These are phyloP conservation scores for Colletotrichum orchidophilum DNA, from an alignment of 2,329 filamentous ascomycete genomes.

Conservation along the genomic window DNA sequence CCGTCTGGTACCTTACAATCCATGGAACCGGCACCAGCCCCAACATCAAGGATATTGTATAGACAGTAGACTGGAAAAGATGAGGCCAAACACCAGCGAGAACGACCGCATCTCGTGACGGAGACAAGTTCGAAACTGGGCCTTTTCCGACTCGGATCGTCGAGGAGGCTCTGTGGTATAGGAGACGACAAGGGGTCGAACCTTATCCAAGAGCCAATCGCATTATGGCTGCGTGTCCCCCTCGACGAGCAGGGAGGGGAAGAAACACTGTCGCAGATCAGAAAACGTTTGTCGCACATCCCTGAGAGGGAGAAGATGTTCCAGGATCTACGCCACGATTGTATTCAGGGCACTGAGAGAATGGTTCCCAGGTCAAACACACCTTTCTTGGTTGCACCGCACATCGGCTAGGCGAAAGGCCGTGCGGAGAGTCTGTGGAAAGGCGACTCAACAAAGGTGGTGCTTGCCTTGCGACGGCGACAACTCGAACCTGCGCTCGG, in stretches of 20 bases:
- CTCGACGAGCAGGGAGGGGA: background rate
- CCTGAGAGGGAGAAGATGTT: constrained; percentile 12
- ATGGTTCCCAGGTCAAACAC: constrained; percentile 11
- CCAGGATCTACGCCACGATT: constrained; percentile 31
- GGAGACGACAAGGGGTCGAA: background rate
- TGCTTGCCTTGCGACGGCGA: background rate
- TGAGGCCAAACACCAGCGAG: constrained; percentile 31
- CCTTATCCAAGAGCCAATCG: constrained; percentile 23
- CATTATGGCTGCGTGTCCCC: constrained; percentile 1
- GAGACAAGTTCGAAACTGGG: constrained; percentile 27
- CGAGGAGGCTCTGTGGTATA: constrained; percentile 24
- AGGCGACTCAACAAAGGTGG: background rate
- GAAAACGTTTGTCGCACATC: constrained; percentile 29
- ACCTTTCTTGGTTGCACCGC: background rate
- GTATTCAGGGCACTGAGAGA: background rate
- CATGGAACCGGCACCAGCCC: background rate
- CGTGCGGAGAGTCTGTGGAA: constrained; percentile 2
- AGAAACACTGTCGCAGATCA: constrained; percentile 30
- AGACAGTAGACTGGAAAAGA: constrained; percentile 15
- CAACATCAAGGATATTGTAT: constrained; percentile 17
- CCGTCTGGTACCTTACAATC: constrained; percentile 1
- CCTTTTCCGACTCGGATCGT: constrained; percentile 16
- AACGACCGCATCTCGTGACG: constrained; percentile 17
- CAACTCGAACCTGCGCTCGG: constrained; percentile 23
- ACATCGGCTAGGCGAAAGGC: background rate